Evolutionary conservation across 139 green algal genomes (phyloP).

Genomic region (Chlorella sp.): DNA sequence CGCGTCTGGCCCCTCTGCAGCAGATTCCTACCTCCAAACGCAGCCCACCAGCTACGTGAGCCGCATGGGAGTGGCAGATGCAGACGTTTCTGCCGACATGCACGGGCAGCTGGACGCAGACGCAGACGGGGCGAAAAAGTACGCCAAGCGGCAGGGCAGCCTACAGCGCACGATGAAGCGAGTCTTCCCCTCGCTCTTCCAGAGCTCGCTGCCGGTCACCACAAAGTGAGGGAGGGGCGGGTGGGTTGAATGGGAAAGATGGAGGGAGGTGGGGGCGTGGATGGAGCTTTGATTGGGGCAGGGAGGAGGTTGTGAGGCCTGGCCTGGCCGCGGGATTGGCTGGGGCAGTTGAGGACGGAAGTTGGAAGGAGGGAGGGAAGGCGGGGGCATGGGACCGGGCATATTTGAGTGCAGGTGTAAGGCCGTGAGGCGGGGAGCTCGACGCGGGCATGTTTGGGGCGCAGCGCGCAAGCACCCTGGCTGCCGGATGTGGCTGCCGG

Average conservation of each 20-base stretch:
- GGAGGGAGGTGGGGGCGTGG: neutral
- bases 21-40: conserved; percentile 12
- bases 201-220: conserved; percentile 62
- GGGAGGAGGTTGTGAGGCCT: neutral
- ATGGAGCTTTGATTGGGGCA: neutral
- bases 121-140: conserved; percentile 67
- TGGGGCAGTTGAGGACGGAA: too few species aligned
- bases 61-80: conserved; percentile 29
- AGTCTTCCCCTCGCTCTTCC: conserved; percentile 73
- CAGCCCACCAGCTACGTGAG: conserved; percentile 13
- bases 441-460: too few species aligned
- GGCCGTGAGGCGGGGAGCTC: too few species aligned
- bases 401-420: too few species aligned
- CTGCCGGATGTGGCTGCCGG: too few species aligned
- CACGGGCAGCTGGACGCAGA: conserved; percentile 26
- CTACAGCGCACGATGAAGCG: conserved; percentile 71
- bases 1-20: neutral
- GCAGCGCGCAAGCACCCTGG: too few species aligned
- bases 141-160: conserved; percentile 52
- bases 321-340: too few species aligned
- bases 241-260: neutral
- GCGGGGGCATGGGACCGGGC: too few species aligned
- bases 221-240: conserved; percentile 42
- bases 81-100: conserved; percentile 42
- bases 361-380: too few species aligned